These are phyloP conservation scores for Quercus cerris DNA, from an alignment of 306 rosid genomes.

Conservation along the genomic window DNA sequence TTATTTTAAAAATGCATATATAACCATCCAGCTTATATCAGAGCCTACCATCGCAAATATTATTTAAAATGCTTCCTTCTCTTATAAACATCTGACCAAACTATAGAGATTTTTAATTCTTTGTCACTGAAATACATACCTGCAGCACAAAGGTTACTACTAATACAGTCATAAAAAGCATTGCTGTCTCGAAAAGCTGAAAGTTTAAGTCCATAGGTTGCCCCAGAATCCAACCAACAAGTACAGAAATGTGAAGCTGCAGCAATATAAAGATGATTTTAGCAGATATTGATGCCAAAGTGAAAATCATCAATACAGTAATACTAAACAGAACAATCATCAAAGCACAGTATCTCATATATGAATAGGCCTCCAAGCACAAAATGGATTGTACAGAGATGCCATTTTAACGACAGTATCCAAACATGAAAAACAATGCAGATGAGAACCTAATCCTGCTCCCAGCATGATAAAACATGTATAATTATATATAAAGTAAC, in stretches of 20 bases:
- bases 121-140: slow-evolving; percentile 39
- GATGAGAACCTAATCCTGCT: no score
- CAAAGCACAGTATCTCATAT: neutral
- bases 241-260: slow-evolving; percentile 85
- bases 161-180: slow-evolving; percentile 67
- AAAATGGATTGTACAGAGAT: neutral
- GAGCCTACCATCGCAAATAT: neutral
- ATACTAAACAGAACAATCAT: neutral
- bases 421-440: no score
- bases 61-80: neutral
- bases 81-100: neutral
- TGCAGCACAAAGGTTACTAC: slow-evolving; percentile 78
- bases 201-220: slow-evolving; percentile 77
- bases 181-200: slow-evolving; percentile 77
- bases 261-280: slow-evolving; percentile 9
- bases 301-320: neutral
- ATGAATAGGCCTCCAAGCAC: neutral
- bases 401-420: neutral
- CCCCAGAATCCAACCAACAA: slow-evolving; percentile 73
- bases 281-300: neutral
- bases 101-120: neutral
- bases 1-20: neutral
- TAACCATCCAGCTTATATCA: neutral
- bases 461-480: no score
- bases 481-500: no score